phyloP scores from a whole-genome alignment of 2,329 filamentous ascomycete genomes.

The Amesomyces nigricolor region DNA sequence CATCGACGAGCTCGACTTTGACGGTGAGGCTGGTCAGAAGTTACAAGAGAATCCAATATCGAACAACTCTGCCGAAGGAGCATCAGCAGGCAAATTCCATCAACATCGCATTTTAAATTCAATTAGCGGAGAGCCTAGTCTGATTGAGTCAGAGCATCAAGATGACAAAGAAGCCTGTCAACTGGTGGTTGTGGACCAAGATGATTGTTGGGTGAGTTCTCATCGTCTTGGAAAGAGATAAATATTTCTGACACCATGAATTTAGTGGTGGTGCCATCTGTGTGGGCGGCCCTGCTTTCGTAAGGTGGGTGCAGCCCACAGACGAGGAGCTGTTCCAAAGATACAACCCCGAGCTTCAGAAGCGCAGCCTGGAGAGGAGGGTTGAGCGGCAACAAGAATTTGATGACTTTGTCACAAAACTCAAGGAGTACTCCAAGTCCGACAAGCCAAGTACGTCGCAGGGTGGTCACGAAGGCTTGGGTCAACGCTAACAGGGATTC shows the following conservation, averaged over 20 bases:
- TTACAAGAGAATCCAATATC: no score
- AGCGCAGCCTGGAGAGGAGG: constrained; percentile 74
- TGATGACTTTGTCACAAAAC: constrained; percentile 73
- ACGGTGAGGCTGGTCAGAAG: no score
- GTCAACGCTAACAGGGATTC: background rate
- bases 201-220: constrained; percentile 61
- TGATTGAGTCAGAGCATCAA: background rate
- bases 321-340: constrained; percentile 88
- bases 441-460: constrained; percentile 79
- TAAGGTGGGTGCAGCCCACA: constrained; percentile 72
- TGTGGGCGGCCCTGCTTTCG: constrained; percentile 79
- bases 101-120: no score
- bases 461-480: background rate
- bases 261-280: constrained; percentile 63
- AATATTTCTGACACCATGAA: constrained; percentile 4
- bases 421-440: constrained; percentile 87
- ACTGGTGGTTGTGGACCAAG: constrained; percentile 59
- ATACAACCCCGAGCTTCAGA: constrained; percentile 94
- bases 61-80: no score
- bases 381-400: constrained; percentile 77
- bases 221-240: background rate
- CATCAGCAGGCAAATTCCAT: no score
- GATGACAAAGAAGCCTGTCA: constrained; percentile 41
- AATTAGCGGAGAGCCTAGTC: no score
- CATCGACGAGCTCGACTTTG: constrained; percentile 9